Evolutionary conservation across 495 filamentous ascomycete genomes (phyloP), one percentile per base, ranked within the genome.

Genomic region (Xylaria curta): DNA sequence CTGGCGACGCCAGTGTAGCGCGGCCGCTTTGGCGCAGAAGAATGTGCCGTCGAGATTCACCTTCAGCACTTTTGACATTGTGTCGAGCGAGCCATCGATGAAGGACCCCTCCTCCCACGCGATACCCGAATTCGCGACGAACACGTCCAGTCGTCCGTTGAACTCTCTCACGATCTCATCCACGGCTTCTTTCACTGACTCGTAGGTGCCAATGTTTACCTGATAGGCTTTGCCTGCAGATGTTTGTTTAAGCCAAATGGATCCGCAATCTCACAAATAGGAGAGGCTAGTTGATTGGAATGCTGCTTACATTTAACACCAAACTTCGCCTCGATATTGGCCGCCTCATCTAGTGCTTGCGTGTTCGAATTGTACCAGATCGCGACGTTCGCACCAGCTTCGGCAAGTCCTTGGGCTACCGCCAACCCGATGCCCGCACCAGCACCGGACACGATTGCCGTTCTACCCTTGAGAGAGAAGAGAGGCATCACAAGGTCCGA

Each of bases 281-380:
- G 64, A 21, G 19, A 40, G 4, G 38, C 38, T 8, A n/a, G n/a
- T 4, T 33, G 42, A 61, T 38, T 2, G 36, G 31, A 38, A 58
- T 38, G 4, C 21, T 59, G 76, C 82, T 73, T 79, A 95, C 94
- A 91, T 81, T 91, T 91, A 59, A 97, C 93, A n/a, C 92, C 92
- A 74, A 91, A 96, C 49, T 87, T 87, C 75, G 89, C 82, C 75
- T 90, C 91, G 67, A 97, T 92, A 60, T 91, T 89, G 24, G 85
- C 85, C 3, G 94, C 94, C n/a, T 89, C 84, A 56, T 91, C 87
- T 51, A 89, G 70, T 9, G 91, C 90, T 73, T 91, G 90, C 76
- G 87, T 86, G 82, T 96, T 94, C 78, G 85, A 88, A 77, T 94
- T 93, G 76, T 94, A 97, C 91, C 92, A 95, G 40, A 97, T 89